Base-by-base conservation (phyloP, 2,329 filamentous ascomycete genomes). In the Monosporascus sp. region DNA sequence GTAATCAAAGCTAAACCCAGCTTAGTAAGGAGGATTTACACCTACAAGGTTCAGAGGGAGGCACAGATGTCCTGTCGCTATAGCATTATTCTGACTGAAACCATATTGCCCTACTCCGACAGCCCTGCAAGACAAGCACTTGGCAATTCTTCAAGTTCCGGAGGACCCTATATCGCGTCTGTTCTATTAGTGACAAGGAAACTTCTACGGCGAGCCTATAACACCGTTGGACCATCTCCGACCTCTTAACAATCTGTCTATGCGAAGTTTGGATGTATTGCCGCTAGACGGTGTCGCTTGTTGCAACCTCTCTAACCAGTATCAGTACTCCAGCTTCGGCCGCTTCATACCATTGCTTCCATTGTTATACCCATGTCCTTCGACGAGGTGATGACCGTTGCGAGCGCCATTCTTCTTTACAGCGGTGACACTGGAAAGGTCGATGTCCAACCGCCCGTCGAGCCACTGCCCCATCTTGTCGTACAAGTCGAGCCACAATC, bases 401-500 rank as follows among this genome's bases (percentile, higher is more conserved):
- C 41, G 22, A 18, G 31, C n/a, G 1, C 51, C 57, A 18, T 59
- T 60, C 3, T 43, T 24, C 18, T 60, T 60, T 3, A 45, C 51
- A 31, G 46, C 48, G 20, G 52, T 48, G 1, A 3, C 22, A 17
- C 60, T 63, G 4, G 60, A 59, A 37, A 67, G 57, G 43, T 66
- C 63, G n/a, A 67, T 49, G 20, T 65, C 63, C 3, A 58, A 53
- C 1, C 55, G 49, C 5, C 64, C 65, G 5, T 59, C 58, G 9
- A 67, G 61, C 65, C 65, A 67, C 50, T 63, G 56, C 4, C 50
- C 60, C 57, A 66, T 74, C 59, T 74, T 72, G 45, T 60, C 59
- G 55, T 77, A 77, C 69, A 78, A 72, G 36, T 68, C 62, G 17
- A 66, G 62, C 66, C 70, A 73, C 31, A 69, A 59, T 3, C 55